Base-by-base conservation (phyloP, 306 rosid species). In the Cyamopsis tetragonoloba region DNA sequence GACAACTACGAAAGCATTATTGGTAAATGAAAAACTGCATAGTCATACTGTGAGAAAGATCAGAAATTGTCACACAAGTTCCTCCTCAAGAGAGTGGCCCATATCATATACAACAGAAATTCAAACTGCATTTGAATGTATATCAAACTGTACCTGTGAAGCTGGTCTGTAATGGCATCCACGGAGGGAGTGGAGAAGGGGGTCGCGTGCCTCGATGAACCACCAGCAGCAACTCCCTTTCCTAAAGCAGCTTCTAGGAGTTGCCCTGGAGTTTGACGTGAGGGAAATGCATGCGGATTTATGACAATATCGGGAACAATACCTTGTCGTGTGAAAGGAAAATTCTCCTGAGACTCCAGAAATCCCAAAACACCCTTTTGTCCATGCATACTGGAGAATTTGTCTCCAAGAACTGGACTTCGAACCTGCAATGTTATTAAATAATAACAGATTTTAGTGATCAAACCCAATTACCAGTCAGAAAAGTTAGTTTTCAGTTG, bases 371-470 rank as follows among this genome's bases (percentile, higher is more conserved):
- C 99, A 58, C 97, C 99, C 72, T 93, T 93, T 37, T 93, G 99
- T n/a, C 99, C 99, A 32, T 93, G 99, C 99, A 93, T 93, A 65
- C 97, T 90, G 11, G 99, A 93, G 80, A 93, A 93, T 68, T 95
- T 95, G 83, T 95, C 99, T 66, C 99, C 99, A 31, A 90, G 96
- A 70, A 84, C 86, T 19, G 99, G 99, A 42, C 82, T 76, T n/a
- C 99, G 90, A 50, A 95, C 93, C 99, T 95, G 80, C 77, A 72
- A 44, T 9, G 7, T 50, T 57, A 39, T 39, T 27, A 62, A 38
- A 46, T n/a, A n/a, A 28, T 60, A 46, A 56, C 28, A 75, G 41
- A 54, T 44, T 27, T 66, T 68, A 56, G 27, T 30, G 12, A 37
- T 46, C 28, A 50, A 63, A 30, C 71, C 18, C 61, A 48, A 57